These are phyloP conservation scores for Arthrobotrys musiformis DNA, from an alignment of 2,329 filamentous ascomycete species.

Conservation along the genomic window DNA sequence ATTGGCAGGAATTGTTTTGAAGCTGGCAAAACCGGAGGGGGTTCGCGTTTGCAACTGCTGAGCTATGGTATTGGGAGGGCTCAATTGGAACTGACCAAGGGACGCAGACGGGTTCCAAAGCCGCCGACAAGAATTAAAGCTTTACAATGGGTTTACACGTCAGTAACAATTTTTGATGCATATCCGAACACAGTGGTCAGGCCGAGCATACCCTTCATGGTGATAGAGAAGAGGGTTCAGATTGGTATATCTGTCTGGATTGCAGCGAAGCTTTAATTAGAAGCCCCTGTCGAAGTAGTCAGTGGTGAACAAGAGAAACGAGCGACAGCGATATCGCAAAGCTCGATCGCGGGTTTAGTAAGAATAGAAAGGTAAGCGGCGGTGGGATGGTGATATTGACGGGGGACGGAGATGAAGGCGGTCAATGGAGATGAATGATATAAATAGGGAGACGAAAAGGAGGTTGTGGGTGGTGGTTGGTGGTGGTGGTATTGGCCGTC, in stretches of 20 bases:
- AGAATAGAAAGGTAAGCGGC: constrained; percentile 1
- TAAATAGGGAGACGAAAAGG: constrained; percentile 44
- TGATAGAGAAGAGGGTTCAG: constrained; percentile 9
- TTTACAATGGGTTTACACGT: constrained; percentile 62
- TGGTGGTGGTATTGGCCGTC: constrained; percentile 6
- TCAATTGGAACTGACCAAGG: constrained; percentile 74
- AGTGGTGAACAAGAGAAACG: constrained; percentile 8
- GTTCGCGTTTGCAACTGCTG: neutral
- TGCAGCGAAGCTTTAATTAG: constrained; percentile 22
- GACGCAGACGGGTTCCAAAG: constrained; percentile 96
- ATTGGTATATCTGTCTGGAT: constrained; percentile 36
- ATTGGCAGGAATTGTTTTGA: neutral
- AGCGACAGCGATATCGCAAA: constrained; percentile 34
- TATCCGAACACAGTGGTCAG: neutral
- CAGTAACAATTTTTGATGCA: neutral
- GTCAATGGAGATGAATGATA: constrained; percentile 16
- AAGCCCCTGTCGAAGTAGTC: constrained; percentile 15
- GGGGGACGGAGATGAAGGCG: constrained; percentile 3
- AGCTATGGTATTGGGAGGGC: constrained; percentile 57
- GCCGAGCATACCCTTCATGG: constrained; percentile 41
- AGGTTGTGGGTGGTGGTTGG: constrained; percentile 5
- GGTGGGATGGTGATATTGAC: neutral
- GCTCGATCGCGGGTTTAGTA: neutral
- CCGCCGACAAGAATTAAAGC: constrained; percentile 99
- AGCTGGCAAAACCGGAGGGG: neutral